A percentile compares a stretch with the other conserved stretches of the same genome.
These are phyloP conservation scores for Polyrhizophydium stewartii DNA, from an alignment of 371 early-diverging fungal species.

Conservation along the genomic window DNA sequence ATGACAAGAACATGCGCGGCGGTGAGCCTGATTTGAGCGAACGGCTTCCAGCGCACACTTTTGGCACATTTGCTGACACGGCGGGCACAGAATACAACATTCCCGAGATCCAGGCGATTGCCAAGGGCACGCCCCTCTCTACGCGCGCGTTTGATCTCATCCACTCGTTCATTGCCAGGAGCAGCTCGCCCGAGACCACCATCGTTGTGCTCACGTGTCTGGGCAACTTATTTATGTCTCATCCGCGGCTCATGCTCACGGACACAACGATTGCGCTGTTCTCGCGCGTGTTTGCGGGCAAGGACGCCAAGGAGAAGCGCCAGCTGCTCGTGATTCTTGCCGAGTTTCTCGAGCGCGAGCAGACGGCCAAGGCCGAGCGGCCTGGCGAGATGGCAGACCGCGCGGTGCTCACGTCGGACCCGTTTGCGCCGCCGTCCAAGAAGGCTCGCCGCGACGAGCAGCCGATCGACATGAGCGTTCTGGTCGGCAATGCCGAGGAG, in stretches of 20 bases:
- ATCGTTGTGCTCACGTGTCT: conserved; percentile 15
- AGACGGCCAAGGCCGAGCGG: not conserved
- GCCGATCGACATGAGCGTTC: conserved; percentile 60
- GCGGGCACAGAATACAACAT: too few species aligned
- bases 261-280: conserved; percentile 56
- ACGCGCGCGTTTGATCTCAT: not conserved
- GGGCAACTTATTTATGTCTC: conserved; percentile 67
- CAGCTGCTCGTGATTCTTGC: conserved; percentile 66
- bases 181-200: not conserved
- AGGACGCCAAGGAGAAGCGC: conserved; percentile 48
- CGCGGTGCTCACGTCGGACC: too few species aligned
- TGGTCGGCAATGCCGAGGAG: conserved; percentile 75
- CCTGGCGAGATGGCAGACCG: not conserved
- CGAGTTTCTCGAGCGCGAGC: conserved; percentile 65
- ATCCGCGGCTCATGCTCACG: conserved; percentile 67
- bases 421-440: too few species aligned
- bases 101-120: not conserved
- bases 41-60: too few species aligned
- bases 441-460: conserved; percentile 10
- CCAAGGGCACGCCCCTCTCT: not conserved
- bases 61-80: too few species aligned
- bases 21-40: too few species aligned
- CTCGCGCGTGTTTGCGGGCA: conserved; percentile 55
- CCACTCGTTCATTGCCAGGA: not conserved
- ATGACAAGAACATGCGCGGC: too few species aligned